Evolutionary conservation across 306 rosid species (phyloP).

Genomic region (Ammopiptanthus mongolicus): DNA sequence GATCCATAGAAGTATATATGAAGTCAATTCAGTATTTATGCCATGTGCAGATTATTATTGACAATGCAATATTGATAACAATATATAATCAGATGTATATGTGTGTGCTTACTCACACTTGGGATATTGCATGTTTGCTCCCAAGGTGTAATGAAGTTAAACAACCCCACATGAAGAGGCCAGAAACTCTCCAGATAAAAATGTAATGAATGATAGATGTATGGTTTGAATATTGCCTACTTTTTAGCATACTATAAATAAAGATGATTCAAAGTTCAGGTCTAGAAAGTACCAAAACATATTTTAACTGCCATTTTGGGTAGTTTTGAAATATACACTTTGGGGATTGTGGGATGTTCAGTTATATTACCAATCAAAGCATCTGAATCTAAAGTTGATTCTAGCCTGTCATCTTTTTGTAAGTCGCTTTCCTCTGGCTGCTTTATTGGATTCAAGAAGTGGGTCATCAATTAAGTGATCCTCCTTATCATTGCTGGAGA

Average conservation of each 20-base stretch:
- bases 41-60: background rate
- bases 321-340: background rate
- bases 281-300: background rate
- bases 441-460: no score
- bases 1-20: background rate
- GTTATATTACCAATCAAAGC: no score
- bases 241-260: background rate
- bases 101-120: background rate
- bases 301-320: background rate
- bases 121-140: background rate
- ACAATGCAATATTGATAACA: background rate
- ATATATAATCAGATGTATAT: background rate
- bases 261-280: background rate
- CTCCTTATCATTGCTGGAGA: no score
- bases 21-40: background rate
- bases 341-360: background rate
- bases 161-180: background rate
- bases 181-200: background rate
- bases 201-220: background rate
- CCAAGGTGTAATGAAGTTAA: background rate
- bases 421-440: no score
- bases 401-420: no score
- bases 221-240: background rate
- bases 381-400: no score
- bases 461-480: no score